Conservation (phyloP, 2,329 filamentous ascomycete species). For the Fusarium torreyae region DNA sequence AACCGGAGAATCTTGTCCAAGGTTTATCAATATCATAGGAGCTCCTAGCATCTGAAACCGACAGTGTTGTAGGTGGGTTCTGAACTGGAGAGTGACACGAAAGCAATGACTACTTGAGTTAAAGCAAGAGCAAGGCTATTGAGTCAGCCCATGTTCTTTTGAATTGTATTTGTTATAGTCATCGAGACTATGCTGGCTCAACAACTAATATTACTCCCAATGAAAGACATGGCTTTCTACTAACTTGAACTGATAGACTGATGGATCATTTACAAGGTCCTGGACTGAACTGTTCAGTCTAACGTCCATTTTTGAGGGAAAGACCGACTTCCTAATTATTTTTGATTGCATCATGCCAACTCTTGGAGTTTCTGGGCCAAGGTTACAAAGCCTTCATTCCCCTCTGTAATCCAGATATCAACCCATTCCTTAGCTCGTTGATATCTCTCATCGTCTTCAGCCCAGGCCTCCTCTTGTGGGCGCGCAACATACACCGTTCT, state of each 20-base stretch:
- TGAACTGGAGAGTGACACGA: not conserved
- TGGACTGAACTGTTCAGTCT: not conserved
- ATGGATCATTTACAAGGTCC: not conserved
- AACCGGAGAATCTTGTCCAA: too few species aligned
- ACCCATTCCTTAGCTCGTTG: conserved; percentile 64
- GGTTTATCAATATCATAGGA: not conserved
- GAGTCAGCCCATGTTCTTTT: not conserved
- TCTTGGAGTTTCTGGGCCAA: conserved; percentile 51
- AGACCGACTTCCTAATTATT: not conserved
- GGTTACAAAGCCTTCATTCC: conserved; percentile 52
- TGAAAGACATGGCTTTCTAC: not conserved
- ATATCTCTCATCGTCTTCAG: conserved; percentile 64
- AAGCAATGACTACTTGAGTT: not conserved
- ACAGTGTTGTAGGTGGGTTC: not conserved
- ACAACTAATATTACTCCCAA: not conserved
- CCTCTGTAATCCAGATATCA: conserved; percentile 57
- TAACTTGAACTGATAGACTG: not conserved
- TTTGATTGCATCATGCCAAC: conserved; percentile 11
- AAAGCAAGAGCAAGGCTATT: not conserved
- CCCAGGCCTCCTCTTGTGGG: conserved; percentile 74
- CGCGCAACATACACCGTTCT: conserved; percentile 83
- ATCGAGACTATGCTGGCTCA: not conserved
- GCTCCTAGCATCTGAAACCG: not conserved
- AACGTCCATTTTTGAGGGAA: not conserved
- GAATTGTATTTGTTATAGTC: not conserved